Evolutionary conservation across 495 filamentous ascomycete genomes (phyloP), one percentile per base, ranked within the genome.

Genomic region (Aspergillus kassunensis): DNA sequence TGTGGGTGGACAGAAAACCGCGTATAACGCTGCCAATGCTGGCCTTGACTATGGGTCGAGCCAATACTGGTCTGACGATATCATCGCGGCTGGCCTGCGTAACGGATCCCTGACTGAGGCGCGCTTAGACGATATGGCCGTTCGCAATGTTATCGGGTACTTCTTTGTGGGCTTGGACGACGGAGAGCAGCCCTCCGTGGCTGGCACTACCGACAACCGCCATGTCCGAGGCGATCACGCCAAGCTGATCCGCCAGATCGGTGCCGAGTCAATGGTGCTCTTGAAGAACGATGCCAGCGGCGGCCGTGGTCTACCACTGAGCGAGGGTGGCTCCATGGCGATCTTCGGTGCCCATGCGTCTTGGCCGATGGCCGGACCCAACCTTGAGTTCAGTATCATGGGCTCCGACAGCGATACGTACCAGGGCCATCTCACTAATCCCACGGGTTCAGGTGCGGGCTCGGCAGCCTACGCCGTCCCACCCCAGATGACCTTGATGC

Each of bases 361-460:
- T 76, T 12, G 84, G 80, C 49, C 73, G n/a, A n/a, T 75, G 0
- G 69, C 72, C 69, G 89, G 88, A 1, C 84, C 85, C 2, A 91
- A 91, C 53, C 36, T 44, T 13, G 34, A 27, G 4, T 54, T 60
- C 41, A 56, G 43, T 19, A 76, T 21, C 71, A 71, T 27, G 67
- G 74, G 57, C 12, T 54, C 9, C 57, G 64, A n/a, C n/a, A n/a
- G 50, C 53, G 74, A 45, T 77, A 79, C 60, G 64, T 80, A 30
- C 75, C 47, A 62, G n/a, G 58, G 59, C 19, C 57, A 59, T 34
- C 40, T 60, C 36, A 57, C 59, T 6, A 58, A 52, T 6, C 57
- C 44, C n/a, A 51, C 54, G 1, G 59, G 62, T 24, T 63, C 58
- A 30, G 59, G 54, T 10, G 51, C 60, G 41, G 53, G 73, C 52